Evolutionary conservation across 1,139 yeast genomes (phyloP).

Genomic region (Blastobotrys illinoisensis): DNA sequence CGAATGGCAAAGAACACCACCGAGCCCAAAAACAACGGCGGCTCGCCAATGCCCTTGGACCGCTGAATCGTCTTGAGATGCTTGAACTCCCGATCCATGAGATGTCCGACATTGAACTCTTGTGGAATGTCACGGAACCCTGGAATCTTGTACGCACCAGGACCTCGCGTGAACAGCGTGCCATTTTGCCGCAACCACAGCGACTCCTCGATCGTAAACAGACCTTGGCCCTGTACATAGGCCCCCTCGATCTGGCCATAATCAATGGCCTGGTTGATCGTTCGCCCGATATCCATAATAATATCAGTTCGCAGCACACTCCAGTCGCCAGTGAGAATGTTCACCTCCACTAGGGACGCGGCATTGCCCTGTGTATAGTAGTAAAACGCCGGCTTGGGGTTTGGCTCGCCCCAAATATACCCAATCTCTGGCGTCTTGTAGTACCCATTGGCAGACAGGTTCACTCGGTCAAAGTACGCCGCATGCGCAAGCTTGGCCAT

Average conservation of each 20-base stretch:
- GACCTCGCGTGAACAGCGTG: slow-evolving; percentile 41
- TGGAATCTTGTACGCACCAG: slow-evolving; percentile 46
- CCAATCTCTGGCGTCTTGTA: slow-evolving; percentile 47
- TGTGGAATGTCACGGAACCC: slow-evolving; percentile 44
- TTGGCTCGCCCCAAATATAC: slow-evolving; percentile 36
- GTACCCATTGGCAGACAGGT: slow-evolving; percentile 43
- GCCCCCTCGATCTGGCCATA: slow-evolving; percentile 48
- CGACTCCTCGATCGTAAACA: slow-evolving; percentile 44
- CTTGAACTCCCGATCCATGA: slow-evolving; percentile 37
- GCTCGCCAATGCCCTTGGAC: slow-evolving; percentile 45
- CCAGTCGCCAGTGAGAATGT: slow-evolving; percentile 45
- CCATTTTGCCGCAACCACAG: slow-evolving; percentile 39
- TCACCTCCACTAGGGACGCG: slow-evolving; percentile 39
- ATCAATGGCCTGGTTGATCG: slow-evolving; percentile 43
- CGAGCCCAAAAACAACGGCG: slow-evolving; percentile 41
- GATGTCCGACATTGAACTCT: slow-evolving; percentile 37
- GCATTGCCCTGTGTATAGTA: slow-evolving; percentile 44
- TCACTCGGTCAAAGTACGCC: slow-evolving; percentile 41
- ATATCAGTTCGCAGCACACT: slow-evolving; percentile 38
- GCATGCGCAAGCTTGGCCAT: slow-evolving; percentile 37
- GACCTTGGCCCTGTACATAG: slow-evolving; percentile 44
- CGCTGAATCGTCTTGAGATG: slow-evolving; percentile 41
- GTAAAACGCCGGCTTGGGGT: slow-evolving; percentile 41
- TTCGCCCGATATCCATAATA: slow-evolving; percentile 44
- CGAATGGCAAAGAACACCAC: slow-evolving; percentile 41